A percentile compares a stretch with the other conserved stretches of the same genome.
phyloP scores from a whole-genome alignment of 257 asterid species.

The Cruciata laevipes region DNA sequence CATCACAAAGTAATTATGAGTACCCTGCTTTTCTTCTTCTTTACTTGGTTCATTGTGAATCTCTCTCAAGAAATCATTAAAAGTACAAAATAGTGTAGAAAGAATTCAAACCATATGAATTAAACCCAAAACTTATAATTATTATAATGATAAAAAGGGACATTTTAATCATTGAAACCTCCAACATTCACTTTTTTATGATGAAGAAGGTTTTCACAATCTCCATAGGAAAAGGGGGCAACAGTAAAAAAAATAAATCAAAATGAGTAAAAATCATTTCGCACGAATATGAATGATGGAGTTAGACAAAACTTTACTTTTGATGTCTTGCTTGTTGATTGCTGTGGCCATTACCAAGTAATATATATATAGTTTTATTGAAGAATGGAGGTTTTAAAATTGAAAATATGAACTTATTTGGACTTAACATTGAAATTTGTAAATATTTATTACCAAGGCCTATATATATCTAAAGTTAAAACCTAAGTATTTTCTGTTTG shows the following conservation, averaged over 20 bases:
- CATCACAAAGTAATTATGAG: too few relatives aligned
- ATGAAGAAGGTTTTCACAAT: slow-evolving; percentile 11
- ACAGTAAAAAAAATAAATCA: not conserved
- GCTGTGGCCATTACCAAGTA: not conserved
- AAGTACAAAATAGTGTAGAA: slow-evolving; percentile 6
- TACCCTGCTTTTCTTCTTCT: not conserved
- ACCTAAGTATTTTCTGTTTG: not conserved
- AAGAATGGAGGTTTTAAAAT: too few relatives aligned
- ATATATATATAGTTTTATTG: too few relatives aligned
- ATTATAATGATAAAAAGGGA: not conserved
- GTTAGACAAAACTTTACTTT: slow-evolving; percentile 22
- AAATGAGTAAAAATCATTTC: not conserved
- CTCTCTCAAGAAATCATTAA: not conserved
- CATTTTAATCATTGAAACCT: slow-evolving; percentile 19
- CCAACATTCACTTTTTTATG: slow-evolving; percentile 11
- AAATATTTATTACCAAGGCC: too few relatives aligned
- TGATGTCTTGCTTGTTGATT: slow-evolving; percentile 7
- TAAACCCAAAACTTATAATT: slow-evolving; percentile 3
- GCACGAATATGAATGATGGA: slow-evolving; percentile 17
- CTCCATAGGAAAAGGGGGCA: slow-evolving; percentile 13
- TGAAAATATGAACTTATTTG: too few relatives aligned
- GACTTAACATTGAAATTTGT: too few relatives aligned
- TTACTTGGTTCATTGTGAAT: not conserved
- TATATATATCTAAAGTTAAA: too few relatives aligned
- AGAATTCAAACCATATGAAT: not conserved